phyloP scores from a whole-genome alignment of 192 early-diverging fungal species.

The Entophlyctis helioformis region DNA sequence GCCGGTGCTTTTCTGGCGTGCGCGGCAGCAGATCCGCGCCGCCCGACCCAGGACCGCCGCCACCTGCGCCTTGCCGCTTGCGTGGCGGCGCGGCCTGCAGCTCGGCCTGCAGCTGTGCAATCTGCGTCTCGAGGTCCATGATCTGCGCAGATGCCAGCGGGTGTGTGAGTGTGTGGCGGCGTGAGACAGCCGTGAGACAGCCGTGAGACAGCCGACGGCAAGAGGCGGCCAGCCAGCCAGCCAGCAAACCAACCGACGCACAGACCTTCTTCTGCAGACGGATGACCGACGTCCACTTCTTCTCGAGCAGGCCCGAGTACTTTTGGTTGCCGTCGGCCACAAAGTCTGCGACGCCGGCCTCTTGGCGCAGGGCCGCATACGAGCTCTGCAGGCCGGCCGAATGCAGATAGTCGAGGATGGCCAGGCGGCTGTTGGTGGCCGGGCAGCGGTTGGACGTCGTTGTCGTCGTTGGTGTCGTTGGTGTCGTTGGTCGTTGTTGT shows the following conservation, averaged over 20 bases:
- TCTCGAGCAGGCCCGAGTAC: conserved; percentile 68
- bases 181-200: neutral
- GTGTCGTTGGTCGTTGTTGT: no score
- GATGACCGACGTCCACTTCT: conserved; percentile 94
- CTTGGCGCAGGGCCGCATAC: conserved; percentile 53
- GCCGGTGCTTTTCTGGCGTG: conserved; percentile 57
- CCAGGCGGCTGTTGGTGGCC: no score
- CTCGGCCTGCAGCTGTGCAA: conserved; percentile 45
- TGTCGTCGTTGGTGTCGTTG: no score
- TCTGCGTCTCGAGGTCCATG: conserved; percentile 81
- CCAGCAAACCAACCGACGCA: neutral
- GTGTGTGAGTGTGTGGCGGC: neutral
- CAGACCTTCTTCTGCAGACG: conserved; percentile 75
- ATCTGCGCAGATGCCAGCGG: conserved; percentile 36
- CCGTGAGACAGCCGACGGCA: neutral
- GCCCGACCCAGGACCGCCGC: no score
- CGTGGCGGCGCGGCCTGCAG: conserved; percentile 7
- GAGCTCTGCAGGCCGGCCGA: conserved; percentile 59
- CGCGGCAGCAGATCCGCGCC: conserved; percentile 73
- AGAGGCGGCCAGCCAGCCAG: neutral
- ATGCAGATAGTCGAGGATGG: conserved; percentile 82
- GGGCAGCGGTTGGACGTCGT: no score
- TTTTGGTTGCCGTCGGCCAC: conserved; percentile 64
- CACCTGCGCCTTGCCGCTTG: no score
- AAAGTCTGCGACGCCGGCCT: conserved; percentile 55